Evolutionary conservation across 495 filamentous ascomycete species (phyloP), one percentile per base, ranked within the genome.

Genomic region (Aspergillus olivimuriae): DNA sequence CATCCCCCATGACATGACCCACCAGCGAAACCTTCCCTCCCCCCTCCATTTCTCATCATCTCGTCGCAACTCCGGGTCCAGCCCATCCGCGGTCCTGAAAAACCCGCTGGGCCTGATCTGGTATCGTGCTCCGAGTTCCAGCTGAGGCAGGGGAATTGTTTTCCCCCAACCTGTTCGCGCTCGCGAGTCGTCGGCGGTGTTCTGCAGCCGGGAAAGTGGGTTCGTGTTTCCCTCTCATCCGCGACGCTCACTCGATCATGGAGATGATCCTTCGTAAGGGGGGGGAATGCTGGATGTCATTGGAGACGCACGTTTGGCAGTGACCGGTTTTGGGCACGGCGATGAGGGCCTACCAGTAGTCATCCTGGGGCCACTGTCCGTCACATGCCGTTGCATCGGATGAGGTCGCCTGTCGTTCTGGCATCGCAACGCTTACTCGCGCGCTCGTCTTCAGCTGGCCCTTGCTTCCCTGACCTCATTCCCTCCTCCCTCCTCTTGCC

Each of bases 1-100:
- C n/a, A n/a, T n/a, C n/a, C n/a, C n/a, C 24, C 24, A 28, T 28
- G 24, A 28, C 5, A 28, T 6, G 24, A 28, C 24, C 34, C 34
- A 36, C 34, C 34, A 6, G 12, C 15, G 5, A 28, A 28, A 28
- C 24, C 24, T 28, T 28, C 24, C 24, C 24, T 11, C 11, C 24
- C 5, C 24, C 23, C 23, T 43, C 18, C 28, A 43, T 41, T 23
- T 28, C 34, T 11, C 14, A 43, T 43, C 41, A 15, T 41, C 5
- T 28, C 24, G 6, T 28, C 11, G n/a, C n/a, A n/a, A n/a, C 24
- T 28, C 24, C 11, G 24, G 24, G 11, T 28, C 11, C n/a, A n/a
- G n/a, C 24, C 24, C 24, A 28, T 28, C 11, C 24, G 24, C 11
- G 24, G 11, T 11, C 5, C 5, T 28, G 11, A 11, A 28, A 28